phyloP scores from a whole-genome alignment of 1,139 yeast genomes.

The Pichia cactophila region DNA sequence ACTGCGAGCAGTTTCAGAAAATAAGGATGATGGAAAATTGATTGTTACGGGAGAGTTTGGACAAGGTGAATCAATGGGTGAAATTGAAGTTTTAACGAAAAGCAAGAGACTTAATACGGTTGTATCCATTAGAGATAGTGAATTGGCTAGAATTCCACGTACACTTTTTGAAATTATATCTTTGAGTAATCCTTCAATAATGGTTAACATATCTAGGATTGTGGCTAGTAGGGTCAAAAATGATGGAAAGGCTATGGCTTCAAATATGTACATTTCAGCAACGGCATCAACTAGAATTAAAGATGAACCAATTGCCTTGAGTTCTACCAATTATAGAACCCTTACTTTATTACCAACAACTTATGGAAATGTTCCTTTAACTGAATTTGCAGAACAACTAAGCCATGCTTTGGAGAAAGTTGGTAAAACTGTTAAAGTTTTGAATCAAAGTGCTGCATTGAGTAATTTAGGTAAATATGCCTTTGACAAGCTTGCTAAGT shows the following conservation, averaged over 20 bases:
- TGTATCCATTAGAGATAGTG: constrained; percentile 89
- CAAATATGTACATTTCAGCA: constrained; percentile 17
- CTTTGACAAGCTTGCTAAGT: constrained; percentile 76
- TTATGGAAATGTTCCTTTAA: constrained; percentile 64
- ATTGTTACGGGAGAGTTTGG: constrained; percentile 71
- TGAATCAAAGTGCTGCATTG: constrained; percentile 77
- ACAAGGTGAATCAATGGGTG: constrained; percentile 93
- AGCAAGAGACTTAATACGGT: constrained; percentile 64
- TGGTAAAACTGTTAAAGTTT: constrained; percentile 65
- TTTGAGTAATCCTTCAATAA: constrained; percentile 76
- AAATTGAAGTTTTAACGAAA: constrained; percentile 87
- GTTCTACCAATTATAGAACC: constrained; percentile 55
- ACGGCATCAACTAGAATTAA: constrained; percentile 23
- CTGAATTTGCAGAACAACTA: constrained; percentile 72
- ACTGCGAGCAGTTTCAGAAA: constrained; percentile 49
- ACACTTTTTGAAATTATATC: constrained; percentile 80
- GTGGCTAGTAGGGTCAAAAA: constrained; percentile 63
- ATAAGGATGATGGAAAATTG: constrained; percentile 14
- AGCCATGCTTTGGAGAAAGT: constrained; percentile 63
- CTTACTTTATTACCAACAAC: constrained; percentile 78
- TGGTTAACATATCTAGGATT: constrained; percentile 82
- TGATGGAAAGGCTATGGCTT: constrained; percentile 9
- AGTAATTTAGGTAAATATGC: constrained; percentile 87
- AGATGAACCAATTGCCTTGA: constrained; percentile 24
- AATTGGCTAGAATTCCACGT: constrained; percentile 87